phyloP scores from a whole-genome alignment of 495 filamentous ascomycete species.

The Penicillium daleae region DNA sequence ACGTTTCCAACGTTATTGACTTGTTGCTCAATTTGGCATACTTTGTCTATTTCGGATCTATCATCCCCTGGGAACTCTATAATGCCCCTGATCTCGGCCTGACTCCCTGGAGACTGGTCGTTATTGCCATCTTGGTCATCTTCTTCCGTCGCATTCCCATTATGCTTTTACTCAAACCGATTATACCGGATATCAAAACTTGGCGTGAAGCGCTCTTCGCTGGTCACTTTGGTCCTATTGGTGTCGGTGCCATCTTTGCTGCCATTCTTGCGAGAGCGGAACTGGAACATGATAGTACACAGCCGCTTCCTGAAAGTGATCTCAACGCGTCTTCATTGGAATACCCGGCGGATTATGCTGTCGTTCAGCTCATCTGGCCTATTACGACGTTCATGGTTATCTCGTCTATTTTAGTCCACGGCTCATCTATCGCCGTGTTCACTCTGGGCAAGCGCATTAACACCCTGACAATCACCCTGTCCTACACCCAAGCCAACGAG shows the following conservation, averaged over 20 bases:
- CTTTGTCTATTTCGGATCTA: constrained; percentile 96
- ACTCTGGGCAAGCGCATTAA: constrained; percentile 98
- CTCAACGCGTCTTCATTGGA: constrained; percentile 52
- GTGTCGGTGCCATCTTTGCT: constrained; percentile 95
- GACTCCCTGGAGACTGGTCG: constrained; percentile 82
- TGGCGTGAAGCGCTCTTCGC: constrained; percentile 99
- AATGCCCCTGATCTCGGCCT: constrained; percentile 72
- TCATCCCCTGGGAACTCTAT: constrained; percentile 92
- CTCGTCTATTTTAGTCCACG: constrained; percentile 92
- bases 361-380: constrained; percentile 90
- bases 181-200: constrained; percentile 97
- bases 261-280: constrained; percentile 90
- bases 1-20: constrained; percentile 99
- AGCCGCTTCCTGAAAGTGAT: constrained; percentile 67
- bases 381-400: constrained; percentile 95
- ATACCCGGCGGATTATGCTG: constrained; percentile 58
- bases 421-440: constrained; percentile 97
- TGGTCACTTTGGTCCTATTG: constrained; percentile 97
- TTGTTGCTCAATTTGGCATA: constrained; percentile 95
- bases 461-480: constrained; percentile 92
- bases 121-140: constrained; percentile 89
- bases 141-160: constrained; percentile 96
- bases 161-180: constrained; percentile 87
- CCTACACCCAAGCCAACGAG: constrained; percentile 87
- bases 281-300: constrained; percentile 71